Percentiles rank a stretch among this genome's conserved stretches.
Conservation (phyloP, 208 protist genomes). For the Tritrichomonas foetus region DNA sequence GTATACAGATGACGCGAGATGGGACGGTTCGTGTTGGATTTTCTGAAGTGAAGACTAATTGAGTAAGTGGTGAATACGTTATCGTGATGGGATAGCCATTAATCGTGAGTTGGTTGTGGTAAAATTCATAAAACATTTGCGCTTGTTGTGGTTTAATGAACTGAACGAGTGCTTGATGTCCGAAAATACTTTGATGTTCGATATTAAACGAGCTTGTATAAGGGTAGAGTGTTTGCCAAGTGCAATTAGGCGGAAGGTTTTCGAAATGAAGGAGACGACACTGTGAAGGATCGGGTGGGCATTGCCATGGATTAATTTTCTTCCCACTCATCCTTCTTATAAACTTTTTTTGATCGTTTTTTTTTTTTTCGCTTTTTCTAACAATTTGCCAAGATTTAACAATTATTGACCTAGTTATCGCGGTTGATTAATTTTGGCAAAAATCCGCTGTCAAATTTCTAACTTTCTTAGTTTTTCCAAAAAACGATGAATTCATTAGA, state of each 20-base stretch:
- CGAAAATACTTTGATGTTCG: background rate
- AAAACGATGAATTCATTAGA: background rate
- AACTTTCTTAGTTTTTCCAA: background rate
- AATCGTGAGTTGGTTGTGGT: background rate
- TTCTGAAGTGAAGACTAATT: background rate
- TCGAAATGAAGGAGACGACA: background rate
- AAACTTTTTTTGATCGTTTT: too few species aligned
- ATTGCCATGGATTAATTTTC: background rate
- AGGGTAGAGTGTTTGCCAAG: background rate
- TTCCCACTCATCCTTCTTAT: background rate
- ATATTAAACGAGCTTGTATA: background rate
- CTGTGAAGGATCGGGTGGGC: background rate
- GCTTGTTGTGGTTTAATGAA: background rate
- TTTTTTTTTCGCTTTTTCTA: too few species aligned
- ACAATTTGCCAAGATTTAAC: too few species aligned
- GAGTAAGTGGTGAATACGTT: background rate
- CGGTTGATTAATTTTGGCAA: background rate
- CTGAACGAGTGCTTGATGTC: background rate
- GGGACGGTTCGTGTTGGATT: background rate
- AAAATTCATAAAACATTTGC: background rate
- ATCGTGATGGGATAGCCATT: background rate
- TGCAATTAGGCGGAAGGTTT: background rate
- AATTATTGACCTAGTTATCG: background rate
- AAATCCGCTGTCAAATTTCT: background rate
- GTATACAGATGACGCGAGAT: slow-evolving; percentile 14